phyloP scores from a whole-genome alignment of 1,139 yeast species.

The Taphrina deformans region DNA sequence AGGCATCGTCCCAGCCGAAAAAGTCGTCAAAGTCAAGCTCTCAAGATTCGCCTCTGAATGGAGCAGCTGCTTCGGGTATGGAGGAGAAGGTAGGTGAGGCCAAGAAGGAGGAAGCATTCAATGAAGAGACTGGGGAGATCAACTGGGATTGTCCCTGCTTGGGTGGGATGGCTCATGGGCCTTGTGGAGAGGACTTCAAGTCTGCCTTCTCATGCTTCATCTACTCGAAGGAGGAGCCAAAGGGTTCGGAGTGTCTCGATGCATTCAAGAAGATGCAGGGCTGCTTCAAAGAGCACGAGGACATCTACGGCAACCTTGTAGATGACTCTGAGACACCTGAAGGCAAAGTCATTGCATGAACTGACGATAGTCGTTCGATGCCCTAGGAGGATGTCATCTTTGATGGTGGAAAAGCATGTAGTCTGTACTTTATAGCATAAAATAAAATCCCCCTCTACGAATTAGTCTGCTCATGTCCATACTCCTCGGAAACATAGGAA shows the following conservation, averaged over 20 bases:
- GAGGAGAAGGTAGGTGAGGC: conserved; percentile 37
- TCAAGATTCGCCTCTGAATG: neutral
- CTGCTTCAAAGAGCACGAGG: conserved; percentile 93
- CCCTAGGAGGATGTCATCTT: neutral
- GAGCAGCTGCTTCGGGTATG: conserved; percentile 9
- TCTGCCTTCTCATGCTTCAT: conserved; percentile 95
- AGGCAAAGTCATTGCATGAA: conserved; percentile 22
- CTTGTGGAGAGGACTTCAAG: conserved; percentile 89
- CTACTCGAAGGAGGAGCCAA: conserved; percentile 92
- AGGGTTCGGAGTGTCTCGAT: conserved; percentile 94
- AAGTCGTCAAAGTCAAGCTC: conserved; percentile 1
- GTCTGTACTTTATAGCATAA: conserved; percentile 6
- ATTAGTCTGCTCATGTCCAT: too few relatives aligned
- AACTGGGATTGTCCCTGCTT: conserved; percentile 99
- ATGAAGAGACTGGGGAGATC: conserved; percentile 97
- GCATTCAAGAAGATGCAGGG: conserved; percentile 86
- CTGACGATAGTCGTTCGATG: neutral
- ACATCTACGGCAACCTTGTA: conserved; percentile 67
- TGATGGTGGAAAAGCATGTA: neutral
- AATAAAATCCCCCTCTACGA: neutral
- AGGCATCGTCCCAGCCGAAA: conserved; percentile 14
- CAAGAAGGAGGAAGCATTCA: conserved; percentile 66
- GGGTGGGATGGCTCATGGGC: conserved; percentile 75
- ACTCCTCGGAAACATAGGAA: too few relatives aligned
- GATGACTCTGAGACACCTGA: conserved; percentile 34